phyloP scores from a whole-genome alignment of 163 green algal species.

The Botryococcus braunii region DNA sequence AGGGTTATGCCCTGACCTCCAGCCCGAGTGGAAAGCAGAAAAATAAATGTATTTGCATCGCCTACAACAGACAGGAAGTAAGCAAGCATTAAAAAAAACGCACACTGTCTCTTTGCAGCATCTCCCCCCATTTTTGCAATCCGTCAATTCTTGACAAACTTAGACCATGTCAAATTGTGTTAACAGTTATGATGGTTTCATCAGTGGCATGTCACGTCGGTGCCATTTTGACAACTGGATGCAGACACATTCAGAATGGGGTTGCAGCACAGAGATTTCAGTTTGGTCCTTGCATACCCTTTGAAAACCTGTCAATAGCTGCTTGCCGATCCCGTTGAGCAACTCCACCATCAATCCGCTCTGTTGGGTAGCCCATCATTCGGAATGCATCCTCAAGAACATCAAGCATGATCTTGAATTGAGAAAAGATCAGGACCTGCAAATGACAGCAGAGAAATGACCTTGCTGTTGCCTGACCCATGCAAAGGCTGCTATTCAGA shows the following conservation, averaged over 20 bases:
- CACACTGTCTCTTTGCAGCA: no score
- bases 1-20: constrained; percentile 94
- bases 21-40: constrained; percentile 86
- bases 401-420: constrained; percentile 93
- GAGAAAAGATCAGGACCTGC: constrained; percentile 86
- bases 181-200: no score
- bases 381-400: constrained; percentile 81
- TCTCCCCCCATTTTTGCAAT: no score
- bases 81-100: no score
- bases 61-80: no score
- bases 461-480: no score
- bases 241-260: neutral
- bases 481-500: no score
- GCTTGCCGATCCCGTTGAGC: constrained; percentile 53
- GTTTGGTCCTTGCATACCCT: constrained; percentile 15
- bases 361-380: constrained; percentile 39
- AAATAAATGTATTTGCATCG: no score
- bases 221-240: no score
- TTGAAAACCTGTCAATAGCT: constrained; percentile 83
- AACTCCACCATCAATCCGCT: constrained; percentile 74
- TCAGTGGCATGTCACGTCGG: no score
- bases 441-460: neutral
- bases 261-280: neutral
- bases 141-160: no score
- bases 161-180: no score